Conservation (phyloP, 148 eudicot genomes). For the Rhododendron kiyosumense region DNA sequence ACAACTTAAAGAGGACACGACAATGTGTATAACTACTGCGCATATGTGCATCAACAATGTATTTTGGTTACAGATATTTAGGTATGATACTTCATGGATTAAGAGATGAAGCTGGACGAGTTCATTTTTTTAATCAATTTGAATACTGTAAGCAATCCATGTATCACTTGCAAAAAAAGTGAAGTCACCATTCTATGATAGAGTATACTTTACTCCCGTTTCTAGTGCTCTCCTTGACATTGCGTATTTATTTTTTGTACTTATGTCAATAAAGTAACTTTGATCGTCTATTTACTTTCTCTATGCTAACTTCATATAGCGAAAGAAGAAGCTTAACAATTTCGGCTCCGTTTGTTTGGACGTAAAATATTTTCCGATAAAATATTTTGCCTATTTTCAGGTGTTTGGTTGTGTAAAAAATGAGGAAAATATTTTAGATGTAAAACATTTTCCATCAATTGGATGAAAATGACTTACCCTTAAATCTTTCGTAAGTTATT, state of each 20-base stretch:
- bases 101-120: not conserved
- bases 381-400: no score
- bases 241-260: not conserved
- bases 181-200: not conserved
- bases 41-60: not conserved
- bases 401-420: no score
- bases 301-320: not conserved
- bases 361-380: no score
- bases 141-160: not conserved
- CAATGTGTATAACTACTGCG: not conserved
- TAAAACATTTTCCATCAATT: no score
- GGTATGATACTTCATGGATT: no score
- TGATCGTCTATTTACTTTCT: not conserved
- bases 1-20: not conserved
- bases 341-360: no score
- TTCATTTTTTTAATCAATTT: not conserved
- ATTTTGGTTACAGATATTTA: not conserved
- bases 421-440: no score
- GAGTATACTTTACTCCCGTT: not conserved
- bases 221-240: not conserved
- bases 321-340: not conserved
- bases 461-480: no score
- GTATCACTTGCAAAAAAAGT: not conserved
- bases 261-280: not conserved
- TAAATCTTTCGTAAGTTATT: no score